These are phyloP conservation scores for Curvularia lunata DNA, from an alignment of 2,329 filamentous ascomycete species.

Conservation along the genomic window DNA sequence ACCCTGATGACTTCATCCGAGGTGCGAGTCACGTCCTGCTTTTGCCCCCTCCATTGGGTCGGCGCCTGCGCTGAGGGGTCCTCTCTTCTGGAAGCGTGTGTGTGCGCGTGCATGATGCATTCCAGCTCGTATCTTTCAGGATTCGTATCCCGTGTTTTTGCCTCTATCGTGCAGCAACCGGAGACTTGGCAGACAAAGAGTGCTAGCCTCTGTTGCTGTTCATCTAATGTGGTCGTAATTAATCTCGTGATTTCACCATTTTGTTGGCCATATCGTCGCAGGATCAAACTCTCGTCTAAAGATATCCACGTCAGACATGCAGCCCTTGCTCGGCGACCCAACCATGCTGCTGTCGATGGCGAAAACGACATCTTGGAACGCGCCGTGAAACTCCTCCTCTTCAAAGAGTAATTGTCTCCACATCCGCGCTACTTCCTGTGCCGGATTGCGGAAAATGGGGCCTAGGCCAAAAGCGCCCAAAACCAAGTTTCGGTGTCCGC, in stretches of 20 bases:
- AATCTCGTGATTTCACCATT: constrained; percentile 26
- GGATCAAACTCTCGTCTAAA: constrained; percentile 51
- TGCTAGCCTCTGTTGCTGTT: background rate
- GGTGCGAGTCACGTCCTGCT: constrained; percentile 6
- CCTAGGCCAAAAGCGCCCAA: constrained; percentile 55
- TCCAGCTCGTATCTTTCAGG: constrained; percentile 4
- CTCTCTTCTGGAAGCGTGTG: constrained; percentile 3
- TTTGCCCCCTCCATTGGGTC: constrained; percentile 21
- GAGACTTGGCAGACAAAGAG: background rate
- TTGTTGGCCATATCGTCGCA: constrained; percentile 48
- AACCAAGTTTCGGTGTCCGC: constrained; percentile 50
- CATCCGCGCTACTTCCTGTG: constrained; percentile 52
- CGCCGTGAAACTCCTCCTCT: constrained; percentile 53
- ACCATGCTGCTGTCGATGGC: constrained; percentile 51
- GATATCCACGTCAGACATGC: constrained; percentile 48
- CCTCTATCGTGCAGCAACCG: background rate
- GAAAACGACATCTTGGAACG: constrained; percentile 55
- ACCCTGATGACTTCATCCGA: constrained; percentile 25
- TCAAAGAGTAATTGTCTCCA: constrained; percentile 53
- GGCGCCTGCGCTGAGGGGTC: constrained; percentile 9
- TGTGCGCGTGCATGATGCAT: constrained; percentile 6
- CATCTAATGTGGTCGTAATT: background rate
- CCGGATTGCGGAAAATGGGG: constrained; percentile 55
- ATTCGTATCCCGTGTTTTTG: constrained; percentile 1
- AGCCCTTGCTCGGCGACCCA: constrained; percentile 40